Evolutionary conservation across 1,284 basidiomycete genomes (phyloP), one percentile per base, ranked within the genome.

Genomic region (Sporisorium reilianum): DNA sequence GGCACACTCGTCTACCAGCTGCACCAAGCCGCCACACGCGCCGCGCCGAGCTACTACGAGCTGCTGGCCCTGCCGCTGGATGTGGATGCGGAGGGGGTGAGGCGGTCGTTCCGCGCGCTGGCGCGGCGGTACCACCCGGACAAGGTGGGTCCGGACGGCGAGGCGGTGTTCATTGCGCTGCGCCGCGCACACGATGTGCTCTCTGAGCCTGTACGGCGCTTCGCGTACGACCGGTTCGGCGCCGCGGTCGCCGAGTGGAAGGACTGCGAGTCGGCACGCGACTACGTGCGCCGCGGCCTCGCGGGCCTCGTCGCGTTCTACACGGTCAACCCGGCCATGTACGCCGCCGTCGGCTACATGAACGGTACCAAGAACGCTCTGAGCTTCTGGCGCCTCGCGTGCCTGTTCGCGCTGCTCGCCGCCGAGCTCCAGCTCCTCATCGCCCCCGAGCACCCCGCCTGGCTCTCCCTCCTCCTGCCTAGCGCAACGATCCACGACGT

Each of bases 211-310:
- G 87, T 89, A 1, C 90, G 90, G 63, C 86, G 93, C 49, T 94
- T 93, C 86, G 93, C 93, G 0, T 95, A 95, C 84, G 93, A 95
- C 55, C 78, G 92, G 64, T 95, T 95, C 79, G 93, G 93, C 0
- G 90, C 91, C 4, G 89, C 90, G 30, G 90, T 91, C 3, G 75
- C 93, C 23, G 80, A 77, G 0, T 94, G 93, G 92, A 88, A 87
- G 34, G 86, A 90, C 28, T 90, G 90, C 68, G 87, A 87, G n/a
- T 91, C 90, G 0, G 85, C 87, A 26, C 87, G 88, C 54, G 93
- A 95, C 59, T 93, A 90, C 76, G 86, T 94, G 51, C 86, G 87
- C n/a, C 87, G 88, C 8, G 93, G 93, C 2, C 85, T 94, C 18
- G 80, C 89, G 74, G 88, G 88, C 49, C 88, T 90, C 0, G 86